A percentile compares a stretch with the other conserved stretches of the same genome.
Conservation (phyloP, 2,329 filamentous ascomycete genomes). For the Leptographium flavum region DNA sequence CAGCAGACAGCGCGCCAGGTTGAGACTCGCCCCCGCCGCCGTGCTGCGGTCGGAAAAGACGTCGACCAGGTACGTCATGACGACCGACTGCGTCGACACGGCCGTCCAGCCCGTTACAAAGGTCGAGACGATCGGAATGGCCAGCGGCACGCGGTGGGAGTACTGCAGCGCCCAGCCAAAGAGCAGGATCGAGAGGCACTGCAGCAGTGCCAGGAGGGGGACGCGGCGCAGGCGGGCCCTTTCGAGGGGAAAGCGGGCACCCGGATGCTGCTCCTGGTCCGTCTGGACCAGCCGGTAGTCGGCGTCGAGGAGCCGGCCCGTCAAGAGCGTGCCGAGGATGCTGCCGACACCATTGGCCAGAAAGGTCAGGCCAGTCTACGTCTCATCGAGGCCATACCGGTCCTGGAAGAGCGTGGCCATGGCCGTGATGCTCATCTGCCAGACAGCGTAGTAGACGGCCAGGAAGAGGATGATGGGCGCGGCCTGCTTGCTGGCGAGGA, state of each 20-base stretch:
- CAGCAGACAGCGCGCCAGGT: slow-evolving; percentile 45
- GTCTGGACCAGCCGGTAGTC: slow-evolving; percentile 51
- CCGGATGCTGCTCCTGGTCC: slow-evolving; percentile 27
- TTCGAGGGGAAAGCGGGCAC: slow-evolving; percentile 40
- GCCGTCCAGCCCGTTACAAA: slow-evolving; percentile 43
- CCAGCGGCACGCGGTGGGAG: slow-evolving; percentile 25
- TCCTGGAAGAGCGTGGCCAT: slow-evolving; percentile 34
- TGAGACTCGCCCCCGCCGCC: slow-evolving; percentile 49
- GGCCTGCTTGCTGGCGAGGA: slow-evolving; percentile 43
- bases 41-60: slow-evolving; percentile 38
- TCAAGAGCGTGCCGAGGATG: slow-evolving; percentile 30
- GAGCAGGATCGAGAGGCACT: slow-evolving; percentile 29
- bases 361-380: slow-evolving; percentile 38
- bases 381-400: slow-evolving; percentile 34
- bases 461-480: slow-evolving; percentile 37
- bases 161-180: slow-evolving; percentile 42
- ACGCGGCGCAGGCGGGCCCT: slow-evolving; percentile 34
- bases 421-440: slow-evolving; percentile 39
- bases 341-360: slow-evolving; percentile 38
- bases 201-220: slow-evolving; percentile 27
- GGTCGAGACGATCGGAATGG: slow-evolving; percentile 39
- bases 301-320: slow-evolving; percentile 44
- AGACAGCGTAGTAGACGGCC: slow-evolving; percentile 39
- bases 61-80: slow-evolving; percentile 49
- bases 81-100: slow-evolving; percentile 46